These are phyloP conservation scores for Eucalyptus pumila DNA, from an alignment of 345 rosid genomes.

Conservation along the genomic window DNA sequence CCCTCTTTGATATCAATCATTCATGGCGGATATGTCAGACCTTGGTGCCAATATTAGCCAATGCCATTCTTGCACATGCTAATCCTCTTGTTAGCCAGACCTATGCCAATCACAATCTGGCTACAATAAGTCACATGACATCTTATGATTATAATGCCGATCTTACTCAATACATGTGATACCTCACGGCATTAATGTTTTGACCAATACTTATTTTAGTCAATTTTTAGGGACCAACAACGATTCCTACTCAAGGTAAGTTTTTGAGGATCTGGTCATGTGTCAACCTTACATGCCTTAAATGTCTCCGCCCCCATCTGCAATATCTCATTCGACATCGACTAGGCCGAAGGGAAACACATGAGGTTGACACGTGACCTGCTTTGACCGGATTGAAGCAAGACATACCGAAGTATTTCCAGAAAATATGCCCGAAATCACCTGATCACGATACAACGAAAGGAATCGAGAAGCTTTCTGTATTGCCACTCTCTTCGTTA, in stretches of 20 bases:
- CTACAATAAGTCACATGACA: fast-evolving
- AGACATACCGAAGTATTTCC: neutral
- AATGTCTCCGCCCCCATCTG: neutral
- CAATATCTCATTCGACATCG: neutral
- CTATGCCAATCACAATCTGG: neutral
- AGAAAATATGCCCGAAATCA: neutral
- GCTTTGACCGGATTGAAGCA: neutral
- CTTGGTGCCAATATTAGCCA: neutral
- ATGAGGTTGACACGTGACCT: neutral
- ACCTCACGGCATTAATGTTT: neutral
- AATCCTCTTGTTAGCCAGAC: neutral
- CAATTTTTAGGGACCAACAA: neutral
- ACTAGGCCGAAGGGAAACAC: neutral
- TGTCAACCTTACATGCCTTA: neutral
- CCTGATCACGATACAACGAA: neutral
- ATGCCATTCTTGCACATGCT: neutral
- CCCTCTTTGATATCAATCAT: neutral
- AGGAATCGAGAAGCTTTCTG: neutral
- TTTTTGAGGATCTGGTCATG: neutral
- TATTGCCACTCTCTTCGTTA: neutral
- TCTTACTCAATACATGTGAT: neutral
- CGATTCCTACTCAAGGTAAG: neutral
- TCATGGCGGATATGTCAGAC: neutral
- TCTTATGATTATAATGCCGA: neutral
- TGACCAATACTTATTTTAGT: neutral